Conservation (phyloP, 2,329 filamentous ascomycete genomes). For the Orbilia blumenaviensis region DNA sequence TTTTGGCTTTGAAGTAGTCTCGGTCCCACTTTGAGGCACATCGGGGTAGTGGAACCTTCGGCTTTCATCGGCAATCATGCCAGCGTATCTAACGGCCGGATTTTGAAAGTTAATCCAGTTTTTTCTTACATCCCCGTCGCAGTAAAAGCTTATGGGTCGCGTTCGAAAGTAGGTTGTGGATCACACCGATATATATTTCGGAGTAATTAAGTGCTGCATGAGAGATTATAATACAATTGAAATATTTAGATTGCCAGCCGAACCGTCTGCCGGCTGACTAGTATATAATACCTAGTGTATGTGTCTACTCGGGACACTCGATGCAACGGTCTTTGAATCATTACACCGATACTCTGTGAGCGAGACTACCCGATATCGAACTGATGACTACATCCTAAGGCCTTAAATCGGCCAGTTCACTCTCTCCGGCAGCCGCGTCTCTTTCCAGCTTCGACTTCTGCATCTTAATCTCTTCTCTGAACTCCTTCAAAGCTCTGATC, state of each 20-base stretch:
- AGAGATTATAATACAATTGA: slow-evolving; percentile 8
- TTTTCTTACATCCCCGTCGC: too few relatives aligned
- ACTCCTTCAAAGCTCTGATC: slow-evolving; percentile 83
- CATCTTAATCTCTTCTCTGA: slow-evolving; percentile 86
- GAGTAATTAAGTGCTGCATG: neutral
- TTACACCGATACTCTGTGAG: neutral
- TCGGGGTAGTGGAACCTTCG: neutral
- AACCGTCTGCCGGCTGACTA: neutral
- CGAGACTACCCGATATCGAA: too few relatives aligned
- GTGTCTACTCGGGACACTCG: neutral
- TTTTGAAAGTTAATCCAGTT: too few relatives aligned
- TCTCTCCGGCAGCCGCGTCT: slow-evolving; percentile 33
- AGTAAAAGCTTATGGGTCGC: too few relatives aligned
- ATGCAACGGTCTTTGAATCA: neutral
- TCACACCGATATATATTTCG: too few relatives aligned
- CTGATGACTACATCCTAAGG: neutral
- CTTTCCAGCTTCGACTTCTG: slow-evolving; percentile 54
- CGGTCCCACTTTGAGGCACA: neutral
- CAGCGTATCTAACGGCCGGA: too few relatives aligned
- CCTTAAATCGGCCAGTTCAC: slow-evolving; percentile 34
- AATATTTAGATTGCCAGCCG: neutral
- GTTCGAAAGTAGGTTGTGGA: too few relatives aligned
- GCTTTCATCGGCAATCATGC: neutral
- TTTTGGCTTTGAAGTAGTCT: neutral
- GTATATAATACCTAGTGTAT: neutral